phyloP scores from a whole-genome alignment of 306 rosid species.

The Fragaria nilgerrensis region DNA sequence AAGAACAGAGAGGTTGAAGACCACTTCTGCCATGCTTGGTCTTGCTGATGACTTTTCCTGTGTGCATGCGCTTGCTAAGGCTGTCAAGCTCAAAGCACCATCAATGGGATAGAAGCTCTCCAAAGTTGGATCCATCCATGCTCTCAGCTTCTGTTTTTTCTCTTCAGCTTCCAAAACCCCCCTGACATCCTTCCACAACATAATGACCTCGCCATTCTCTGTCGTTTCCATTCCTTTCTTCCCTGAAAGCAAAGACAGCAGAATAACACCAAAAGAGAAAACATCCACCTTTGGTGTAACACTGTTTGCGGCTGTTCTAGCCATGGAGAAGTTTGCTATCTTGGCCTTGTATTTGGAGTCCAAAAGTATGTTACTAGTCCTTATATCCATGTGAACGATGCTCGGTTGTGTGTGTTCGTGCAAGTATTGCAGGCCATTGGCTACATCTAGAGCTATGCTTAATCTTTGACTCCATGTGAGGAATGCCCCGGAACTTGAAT shows the following conservation, averaged over 20 bases:
- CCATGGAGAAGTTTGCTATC: slow-evolving; percentile 71
- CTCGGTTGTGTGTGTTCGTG: slow-evolving; percentile 81
- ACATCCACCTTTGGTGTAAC: slow-evolving; percentile 57
- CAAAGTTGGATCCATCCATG: slow-evolving; percentile 67
- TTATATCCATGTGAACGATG: slow-evolving; percentile 69
- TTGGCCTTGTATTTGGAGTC: slow-evolving; percentile 68
- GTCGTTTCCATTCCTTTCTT: slow-evolving; percentile 44
- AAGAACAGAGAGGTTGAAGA: slow-evolving; percentile 31
- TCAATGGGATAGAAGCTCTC: slow-evolving; percentile 42
- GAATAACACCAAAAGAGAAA: slow-evolving; percentile 65
- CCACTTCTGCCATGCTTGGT: slow-evolving; percentile 37
- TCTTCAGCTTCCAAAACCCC: slow-evolving; percentile 49
- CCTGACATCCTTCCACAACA: slow-evolving; percentile 65
- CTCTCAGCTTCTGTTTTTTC: slow-evolving; percentile 39
- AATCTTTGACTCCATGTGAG: slow-evolving; percentile 78
- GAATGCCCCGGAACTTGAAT: slow-evolving; percentile 22
- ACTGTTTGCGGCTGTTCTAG: slow-evolving; percentile 43
- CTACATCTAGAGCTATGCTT: slow-evolving; percentile 69
- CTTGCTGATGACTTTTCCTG: slow-evolving; percentile 38
- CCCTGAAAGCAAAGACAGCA: slow-evolving; percentile 67
- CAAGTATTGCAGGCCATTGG: slow-evolving; percentile 74
- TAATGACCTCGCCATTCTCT: slow-evolving; percentile 53
- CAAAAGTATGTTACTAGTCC: slow-evolving; percentile 65
- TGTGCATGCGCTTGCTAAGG: slow-evolving; percentile 56
- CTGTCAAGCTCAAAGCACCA: slow-evolving; percentile 53